Evolutionary conservation across 83 land plant genomes (phyloP).

Genomic region (Isoetes engelmannii): DNA sequence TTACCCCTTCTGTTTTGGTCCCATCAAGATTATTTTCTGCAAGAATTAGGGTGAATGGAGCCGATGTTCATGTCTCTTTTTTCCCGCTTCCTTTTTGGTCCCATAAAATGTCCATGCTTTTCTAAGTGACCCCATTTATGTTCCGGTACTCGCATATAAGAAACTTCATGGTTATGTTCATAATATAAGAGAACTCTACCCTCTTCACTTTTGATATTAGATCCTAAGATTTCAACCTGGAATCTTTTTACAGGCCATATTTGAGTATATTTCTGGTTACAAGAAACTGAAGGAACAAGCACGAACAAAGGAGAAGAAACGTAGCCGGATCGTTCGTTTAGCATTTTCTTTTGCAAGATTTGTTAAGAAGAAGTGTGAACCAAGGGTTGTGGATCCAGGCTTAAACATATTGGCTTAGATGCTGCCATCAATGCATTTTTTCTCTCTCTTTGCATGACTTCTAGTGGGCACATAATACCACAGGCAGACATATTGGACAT

Average conservation of each 20-base stretch:
- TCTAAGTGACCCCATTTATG: not conserved
- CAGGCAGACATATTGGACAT: too few species aligned
- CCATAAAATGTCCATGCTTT: not conserved
- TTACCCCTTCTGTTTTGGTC: not conserved
- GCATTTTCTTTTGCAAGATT: not conserved
- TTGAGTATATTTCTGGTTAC: not conserved
- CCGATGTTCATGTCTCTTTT: not conserved
- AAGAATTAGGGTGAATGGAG: not conserved
- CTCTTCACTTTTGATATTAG: too few species aligned
- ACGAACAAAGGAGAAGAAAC: not conserved
- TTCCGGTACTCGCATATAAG: not conserved
- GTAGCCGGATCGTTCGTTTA: not conserved
- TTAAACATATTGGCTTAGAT: conserved; percentile 3
- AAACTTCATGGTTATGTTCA: too few species aligned
- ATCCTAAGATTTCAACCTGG: too few species aligned
- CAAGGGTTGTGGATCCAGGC: not conserved
- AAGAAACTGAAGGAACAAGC: not conserved
- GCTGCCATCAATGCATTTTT: too few species aligned
- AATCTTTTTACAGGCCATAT: not conserved
- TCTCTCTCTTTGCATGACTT: too few species aligned
- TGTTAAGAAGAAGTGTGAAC: not conserved
- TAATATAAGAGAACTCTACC: too few species aligned
- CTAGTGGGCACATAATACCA: too few species aligned
- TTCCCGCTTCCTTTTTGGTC: not conserved
- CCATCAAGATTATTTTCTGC: not conserved